Percentiles rank a stretch among this genome's conserved stretches.
Conservation (phyloP, 2,329 filamentous ascomycete species). For the Trichoderma koningiopsis region DNA sequence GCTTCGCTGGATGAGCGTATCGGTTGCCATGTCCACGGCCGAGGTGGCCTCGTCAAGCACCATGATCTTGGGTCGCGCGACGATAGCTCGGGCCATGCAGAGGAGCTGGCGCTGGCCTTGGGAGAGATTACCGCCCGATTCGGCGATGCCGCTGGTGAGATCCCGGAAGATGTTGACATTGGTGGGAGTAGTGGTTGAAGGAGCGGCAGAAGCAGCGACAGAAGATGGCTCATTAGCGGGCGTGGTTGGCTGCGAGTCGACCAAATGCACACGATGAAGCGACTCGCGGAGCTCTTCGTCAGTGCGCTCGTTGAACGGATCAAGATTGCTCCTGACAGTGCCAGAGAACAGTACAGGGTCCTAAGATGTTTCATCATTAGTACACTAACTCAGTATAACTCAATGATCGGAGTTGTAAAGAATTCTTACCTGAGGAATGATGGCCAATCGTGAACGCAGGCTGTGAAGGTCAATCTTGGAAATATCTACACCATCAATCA, state of each 20-base stretch:
- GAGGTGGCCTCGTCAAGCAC: conserved; percentile 79
- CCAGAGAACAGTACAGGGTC: conserved; percentile 82
- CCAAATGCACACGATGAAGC: conserved; percentile 70
- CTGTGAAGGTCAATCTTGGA: conserved; percentile 70
- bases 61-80: conserved; percentile 73
- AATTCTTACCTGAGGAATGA: conserved; percentile 65
- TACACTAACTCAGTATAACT: not conserved
- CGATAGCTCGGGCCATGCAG: conserved; percentile 72
- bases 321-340: conserved; percentile 74
- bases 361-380: conserved; percentile 40
- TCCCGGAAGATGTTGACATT: conserved; percentile 69
- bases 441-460: conserved; percentile 72
- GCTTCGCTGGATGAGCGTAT: conserved; percentile 70
- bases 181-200: conserved; percentile 40
- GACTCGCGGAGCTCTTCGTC: conserved; percentile 71
- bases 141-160: conserved; percentile 65
- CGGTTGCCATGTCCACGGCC: conserved; percentile 77
- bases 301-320: conserved; percentile 71
- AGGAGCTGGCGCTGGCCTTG: conserved; percentile 77
- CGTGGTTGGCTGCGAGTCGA: conserved; percentile 46
- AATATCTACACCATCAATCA: conserved; percentile 75
- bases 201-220: conserved; percentile 38
- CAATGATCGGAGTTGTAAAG: not conserved
- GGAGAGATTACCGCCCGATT: conserved; percentile 73
- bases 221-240: conserved; percentile 45